phyloP scores from a whole-genome alignment of 1,139 yeast genomes.

The Debaryomyces sp. region DNA sequence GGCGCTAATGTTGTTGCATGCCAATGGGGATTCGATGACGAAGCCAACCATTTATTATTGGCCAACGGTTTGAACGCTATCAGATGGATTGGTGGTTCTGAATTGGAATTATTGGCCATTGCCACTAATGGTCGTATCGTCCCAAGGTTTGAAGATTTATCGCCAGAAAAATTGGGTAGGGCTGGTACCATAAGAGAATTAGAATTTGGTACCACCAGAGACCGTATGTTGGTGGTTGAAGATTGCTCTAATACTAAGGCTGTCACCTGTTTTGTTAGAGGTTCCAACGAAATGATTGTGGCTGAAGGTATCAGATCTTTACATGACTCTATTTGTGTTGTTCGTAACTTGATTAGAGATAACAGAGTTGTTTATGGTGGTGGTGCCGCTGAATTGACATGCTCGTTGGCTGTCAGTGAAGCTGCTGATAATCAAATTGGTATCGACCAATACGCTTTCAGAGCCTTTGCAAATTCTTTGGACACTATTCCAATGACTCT shows the following conservation, averaged over 20 bases:
- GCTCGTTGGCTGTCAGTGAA: slow-evolving; percentile 90
- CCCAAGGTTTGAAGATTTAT: slow-evolving; percentile 92
- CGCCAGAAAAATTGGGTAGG: slow-evolving; percentile 77
- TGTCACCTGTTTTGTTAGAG: slow-evolving; percentile 91
- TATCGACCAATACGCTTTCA: slow-evolving; percentile 96
- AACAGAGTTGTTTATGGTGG: slow-evolving; percentile 97
- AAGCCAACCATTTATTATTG: slow-evolving; percentile 90
- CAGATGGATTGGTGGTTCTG: slow-evolving; percentile 99
- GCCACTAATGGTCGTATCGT: slow-evolving; percentile 98
- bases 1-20: slow-evolving; percentile 98
- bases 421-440: slow-evolving; percentile 94
- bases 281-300: slow-evolving; percentile 96
- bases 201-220: slow-evolving; percentile 95
- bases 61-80: slow-evolving; percentile 93
- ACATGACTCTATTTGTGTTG: slow-evolving; percentile 96
- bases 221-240: slow-evolving; percentile 93
- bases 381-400: slow-evolving; percentile 95
- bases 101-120: slow-evolving; percentile 91
- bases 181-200: slow-evolving; percentile 87
- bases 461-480: slow-evolving; percentile 89
- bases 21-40: slow-evolving; percentile 99
- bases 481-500: slow-evolving; percentile 93
- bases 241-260: slow-evolving; percentile 88
- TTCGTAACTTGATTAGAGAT: slow-evolving; percentile 90
- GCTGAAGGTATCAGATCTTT: slow-evolving; percentile 97